phyloP scores from a whole-genome alignment of 495 filamentous ascomycete genomes.

The Thermothielavioides terrestris region DNA sequence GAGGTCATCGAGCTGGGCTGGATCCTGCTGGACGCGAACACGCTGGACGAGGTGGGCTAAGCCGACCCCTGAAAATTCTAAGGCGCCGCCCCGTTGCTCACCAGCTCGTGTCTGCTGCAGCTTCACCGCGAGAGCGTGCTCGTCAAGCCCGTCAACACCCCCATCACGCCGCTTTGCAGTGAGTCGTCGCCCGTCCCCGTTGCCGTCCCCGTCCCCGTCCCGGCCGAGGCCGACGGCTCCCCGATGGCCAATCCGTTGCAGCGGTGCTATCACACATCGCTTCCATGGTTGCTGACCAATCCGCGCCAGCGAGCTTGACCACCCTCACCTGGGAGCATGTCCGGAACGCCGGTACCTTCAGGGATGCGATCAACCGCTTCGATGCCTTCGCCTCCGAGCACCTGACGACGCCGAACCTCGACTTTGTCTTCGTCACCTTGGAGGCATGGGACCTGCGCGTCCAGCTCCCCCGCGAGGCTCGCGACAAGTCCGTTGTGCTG shows the following conservation, averaged over 20 bases:
- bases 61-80: conserved; percentile 10
- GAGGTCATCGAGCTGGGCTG: conserved; percentile 98
- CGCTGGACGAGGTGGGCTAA: conserved; percentile 72
- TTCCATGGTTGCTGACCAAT: conserved; percentile 17
- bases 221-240: conserved; percentile 9
- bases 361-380: conserved; percentile 91
- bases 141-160: conserved; percentile 96
- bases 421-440: conserved; percentile 96
- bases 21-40: conserved; percentile 88
- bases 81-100: conserved; percentile 5
- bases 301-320: conserved; percentile 73
- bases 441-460: conserved; percentile 98
- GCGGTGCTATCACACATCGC: background rate
- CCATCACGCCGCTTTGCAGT: conserved; percentile 98
- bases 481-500: conserved; percentile 93
- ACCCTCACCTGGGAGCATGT: conserved; percentile 99
- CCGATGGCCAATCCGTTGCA: conserved; percentile 8
- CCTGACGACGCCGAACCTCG: conserved; percentile 71
- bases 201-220: no score
- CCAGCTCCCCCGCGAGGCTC: conserved; percentile 91
- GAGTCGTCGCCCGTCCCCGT: conserved; percentile 41
- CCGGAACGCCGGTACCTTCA: conserved; percentile 89
- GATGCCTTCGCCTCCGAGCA: conserved; percentile 87
- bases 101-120: conserved; percentile 42
- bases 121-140: conserved; percentile 90